Evolutionary conservation across 2,329 filamentous ascomycete genomes (phyloP), one percentile per base, ranked within the genome.

Genomic region (Diaporthe amygdali): DNA sequence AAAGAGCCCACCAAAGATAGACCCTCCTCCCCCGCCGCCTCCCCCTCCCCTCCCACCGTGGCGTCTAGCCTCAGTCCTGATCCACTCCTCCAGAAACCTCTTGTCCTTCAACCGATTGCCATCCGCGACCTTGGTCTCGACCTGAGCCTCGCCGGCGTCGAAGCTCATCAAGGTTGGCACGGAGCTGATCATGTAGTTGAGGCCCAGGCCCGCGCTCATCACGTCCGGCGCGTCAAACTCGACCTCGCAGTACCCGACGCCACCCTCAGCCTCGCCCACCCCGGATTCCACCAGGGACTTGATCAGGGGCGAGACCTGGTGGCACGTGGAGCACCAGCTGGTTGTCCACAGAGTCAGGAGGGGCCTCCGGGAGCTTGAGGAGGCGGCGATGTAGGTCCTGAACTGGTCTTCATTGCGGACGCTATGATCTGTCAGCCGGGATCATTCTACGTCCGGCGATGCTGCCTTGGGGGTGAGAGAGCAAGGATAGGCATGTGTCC

Each of bases 271-370:
- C 79, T 90, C 87, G 70, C 88, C 88, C 3, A 87, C 82, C 63
- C 87, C 86, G 3, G 82, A 81, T 75, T 84, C 82, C 55, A 91
- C 78, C 39, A 90, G 82, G 14, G 83, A 80, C 15, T 77, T 77
- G 7, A 91, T 66, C 14, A 89, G 78, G 5, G 89, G 89, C 5
- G 81, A 80, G 30, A 90, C 82, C 39, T 79, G 77, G 55, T 82
- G 83, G 78, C 89, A 91, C 20, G 87, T 86, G 5, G 84, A 79
- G 77, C 89, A 91, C 81, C 85, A 90, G 9, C 87, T 87, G 0
- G 89, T 84, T 0, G 88, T 89, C 89, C 89, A 91, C 49, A 91
- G 81, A 1, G 88, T 90, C 69, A 91, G 76, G n/a, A 91, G 84
- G 2, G 89, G 89, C 3, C 80, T 84, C 52, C 85, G 83, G 7